Percentiles rank a stretch among this genome's conserved stretches.
Evolutionary conservation across 2,329 filamentous ascomycete species (phyloP).

Genomic region (Tolypocladium nubicola): DNA sequence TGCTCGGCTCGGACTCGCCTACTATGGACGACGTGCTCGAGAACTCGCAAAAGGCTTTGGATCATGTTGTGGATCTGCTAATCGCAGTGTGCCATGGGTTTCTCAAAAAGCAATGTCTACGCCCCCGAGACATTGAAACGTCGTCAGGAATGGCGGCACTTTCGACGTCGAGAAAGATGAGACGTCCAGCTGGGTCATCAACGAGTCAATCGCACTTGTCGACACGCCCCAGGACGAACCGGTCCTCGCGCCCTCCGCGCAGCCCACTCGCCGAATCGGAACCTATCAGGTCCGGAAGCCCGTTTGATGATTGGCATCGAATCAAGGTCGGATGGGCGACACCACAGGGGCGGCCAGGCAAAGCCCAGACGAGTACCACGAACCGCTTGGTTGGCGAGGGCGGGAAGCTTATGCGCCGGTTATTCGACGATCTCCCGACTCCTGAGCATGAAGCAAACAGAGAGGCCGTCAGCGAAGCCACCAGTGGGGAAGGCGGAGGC

Average conservation of each 20-base stretch:
- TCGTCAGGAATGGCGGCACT: constrained; percentile 12
- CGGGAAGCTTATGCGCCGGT: constrained; percentile 31
- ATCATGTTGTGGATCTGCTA: constrained; percentile 47
- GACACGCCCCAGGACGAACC: constrained; percentile 2
- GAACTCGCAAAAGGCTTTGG: constrained; percentile 37
- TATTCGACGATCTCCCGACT: constrained; percentile 28
- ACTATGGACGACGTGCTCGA: constrained; percentile 28
- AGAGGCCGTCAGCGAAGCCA: background rate
- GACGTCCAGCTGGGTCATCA: constrained; percentile 8
- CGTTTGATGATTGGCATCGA: constrained; percentile 27
- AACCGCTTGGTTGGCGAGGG: constrained; percentile 25
- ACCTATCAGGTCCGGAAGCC: constrained; percentile 6
- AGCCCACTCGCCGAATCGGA: background rate
- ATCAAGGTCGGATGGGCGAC: constrained; percentile 18
- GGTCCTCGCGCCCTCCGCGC: constrained; percentile 6
- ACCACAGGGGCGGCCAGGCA: background rate
- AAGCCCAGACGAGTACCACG: background rate
- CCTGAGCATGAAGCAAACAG: background rate
- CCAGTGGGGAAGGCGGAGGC: background rate
- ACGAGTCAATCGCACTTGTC: constrained; percentile 4
- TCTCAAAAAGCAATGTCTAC: constrained; percentile 60
- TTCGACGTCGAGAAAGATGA: constrained; percentile 11
- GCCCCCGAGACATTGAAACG: constrained; percentile 27
- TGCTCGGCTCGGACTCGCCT: constrained; percentile 22
- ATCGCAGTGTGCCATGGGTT: constrained; percentile 63